Evolutionary conservation across 805 yeast genomes (phyloP).

Genomic region (Barnettozyma pratensis): DNA sequence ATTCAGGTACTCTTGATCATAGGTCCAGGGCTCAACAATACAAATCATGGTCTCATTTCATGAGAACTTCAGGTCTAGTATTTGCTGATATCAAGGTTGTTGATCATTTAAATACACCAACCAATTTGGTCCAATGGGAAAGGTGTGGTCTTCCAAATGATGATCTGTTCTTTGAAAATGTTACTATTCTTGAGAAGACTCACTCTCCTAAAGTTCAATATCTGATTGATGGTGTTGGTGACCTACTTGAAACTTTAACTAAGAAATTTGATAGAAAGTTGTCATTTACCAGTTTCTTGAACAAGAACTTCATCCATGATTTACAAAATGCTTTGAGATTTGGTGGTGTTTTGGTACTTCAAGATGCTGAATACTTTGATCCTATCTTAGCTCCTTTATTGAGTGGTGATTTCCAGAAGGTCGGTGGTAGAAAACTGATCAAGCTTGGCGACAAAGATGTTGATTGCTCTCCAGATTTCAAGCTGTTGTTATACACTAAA

Average conservation of each 20-base stretch:
- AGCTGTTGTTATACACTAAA: slow-evolving; percentile 53
- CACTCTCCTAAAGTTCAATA: slow-evolving; percentile 38
- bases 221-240: slow-evolving; percentile 69
- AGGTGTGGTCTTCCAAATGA: slow-evolving; percentile 51
- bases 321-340: slow-evolving; percentile 79
- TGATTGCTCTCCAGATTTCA: slow-evolving; percentile 64
- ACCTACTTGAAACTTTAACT: slow-evolving; percentile 37
- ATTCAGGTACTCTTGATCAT: slow-evolving; percentile 56
- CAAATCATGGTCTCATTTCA: slow-evolving; percentile 30
- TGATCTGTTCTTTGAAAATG: slow-evolving; percentile 58
- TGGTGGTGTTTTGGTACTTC: slow-evolving; percentile 69
- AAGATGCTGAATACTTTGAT: slow-evolving; percentile 78
- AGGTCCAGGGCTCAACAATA: slow-evolving; percentile 34
- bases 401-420: slow-evolving; percentile 49
- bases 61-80: slow-evolving; percentile 33
- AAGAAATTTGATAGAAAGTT: slow-evolving; percentile 31
- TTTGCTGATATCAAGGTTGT: slow-evolving; percentile 35
- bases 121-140: slow-evolving; percentile 47
- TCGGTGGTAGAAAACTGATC: slow-evolving; percentile 68
- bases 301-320: slow-evolving; percentile 57
- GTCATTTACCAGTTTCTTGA: slow-evolving; percentile 64
- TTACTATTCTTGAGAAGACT: slow-evolving; percentile 41
- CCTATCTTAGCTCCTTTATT: slow-evolving; percentile 65
- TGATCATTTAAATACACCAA: slow-evolving; percentile 34
- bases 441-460: slow-evolving; percentile 57